Conservation (phyloP, 768 basidiomycete genomes). For the Panellus pusillus region DNA sequence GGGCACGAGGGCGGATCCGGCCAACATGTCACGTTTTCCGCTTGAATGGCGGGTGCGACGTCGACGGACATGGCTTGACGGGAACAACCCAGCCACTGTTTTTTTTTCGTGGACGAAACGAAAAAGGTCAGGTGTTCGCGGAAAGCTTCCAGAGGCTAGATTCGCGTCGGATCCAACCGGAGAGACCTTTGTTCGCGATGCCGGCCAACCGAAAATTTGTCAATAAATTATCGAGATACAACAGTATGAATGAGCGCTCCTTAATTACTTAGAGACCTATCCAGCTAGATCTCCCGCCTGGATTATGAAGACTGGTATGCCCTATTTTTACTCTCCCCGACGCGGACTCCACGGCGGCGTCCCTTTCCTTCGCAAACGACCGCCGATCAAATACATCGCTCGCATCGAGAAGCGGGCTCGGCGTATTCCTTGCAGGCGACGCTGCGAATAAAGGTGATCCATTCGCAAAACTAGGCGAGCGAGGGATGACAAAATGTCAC, state of each 20-base stretch:
- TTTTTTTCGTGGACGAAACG: slow-evolving; percentile 1
- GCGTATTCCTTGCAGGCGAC: slow-evolving; percentile 28
- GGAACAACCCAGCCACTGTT: background rate
- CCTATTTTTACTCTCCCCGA: slow-evolving; percentile 84
- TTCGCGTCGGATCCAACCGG: too few relatives aligned
- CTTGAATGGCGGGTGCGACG: too few relatives aligned
- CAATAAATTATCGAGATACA: background rate
- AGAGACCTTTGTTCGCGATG: too few relatives aligned
- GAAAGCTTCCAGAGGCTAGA: too few relatives aligned
- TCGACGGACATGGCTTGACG: background rate
- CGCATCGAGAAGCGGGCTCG: slow-evolving; percentile 74
- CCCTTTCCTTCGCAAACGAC: slow-evolving; percentile 6
- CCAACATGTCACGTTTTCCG: background rate
- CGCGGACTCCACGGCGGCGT: slow-evolving; percentile 15
- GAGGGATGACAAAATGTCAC: slow-evolving; percentile 28
- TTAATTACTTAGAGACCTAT: slow-evolving; percentile 62
- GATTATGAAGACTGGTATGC: slow-evolving; percentile 91
- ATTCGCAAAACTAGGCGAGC: slow-evolving; percentile 15
- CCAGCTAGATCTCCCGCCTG: slow-evolving; percentile 88
- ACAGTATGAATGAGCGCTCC: background rate
- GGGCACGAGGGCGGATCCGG: background rate
- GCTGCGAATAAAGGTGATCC: slow-evolving; percentile 19
- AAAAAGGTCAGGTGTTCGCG: slow-evolving; percentile 5
- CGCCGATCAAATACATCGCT: slow-evolving; percentile 9
- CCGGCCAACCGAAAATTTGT: background rate